A percentile compares a stretch with the other conserved stretches of the same genome.
Conservation (phyloP, 2,329 filamentous ascomycete species). For the Aspergillus pseudoglaucus region DNA sequence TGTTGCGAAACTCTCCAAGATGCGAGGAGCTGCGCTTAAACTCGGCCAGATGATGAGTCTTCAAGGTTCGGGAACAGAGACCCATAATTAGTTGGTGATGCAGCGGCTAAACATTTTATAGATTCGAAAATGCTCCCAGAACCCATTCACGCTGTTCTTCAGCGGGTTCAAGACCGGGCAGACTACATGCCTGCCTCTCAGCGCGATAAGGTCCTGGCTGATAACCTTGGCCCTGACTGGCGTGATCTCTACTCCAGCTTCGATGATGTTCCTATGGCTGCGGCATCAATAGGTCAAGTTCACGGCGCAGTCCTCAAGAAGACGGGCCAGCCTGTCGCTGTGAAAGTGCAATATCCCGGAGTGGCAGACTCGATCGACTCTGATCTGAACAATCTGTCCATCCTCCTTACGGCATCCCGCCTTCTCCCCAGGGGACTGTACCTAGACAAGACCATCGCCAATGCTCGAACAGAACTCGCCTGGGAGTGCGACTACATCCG, state of each 20-base stretch:
- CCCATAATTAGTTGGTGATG: background rate
- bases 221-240: conserved; percentile 80
- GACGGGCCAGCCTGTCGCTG: conserved; percentile 70
- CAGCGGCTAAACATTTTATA: conserved; percentile 16
- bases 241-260: conserved; percentile 75
- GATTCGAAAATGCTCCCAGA: conserved; percentile 90
- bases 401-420: conserved; percentile 83
- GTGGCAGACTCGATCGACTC: conserved; percentile 95
- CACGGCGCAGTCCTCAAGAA: conserved; percentile 76
- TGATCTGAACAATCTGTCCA: conserved; percentile 84
- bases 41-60: conserved; percentile 97
- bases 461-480: conserved; percentile 80
- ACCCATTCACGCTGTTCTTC: conserved; percentile 80
- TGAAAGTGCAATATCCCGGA: conserved; percentile 96
- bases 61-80: conserved; percentile 49
- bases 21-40: conserved; percentile 96
- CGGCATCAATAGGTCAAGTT: conserved; percentile 94
- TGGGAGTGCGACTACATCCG: conserved; percentile 97
- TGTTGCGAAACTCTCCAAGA: conserved; percentile 85
- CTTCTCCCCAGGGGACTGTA: conserved; percentile 88
- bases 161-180: conserved; percentile 89
- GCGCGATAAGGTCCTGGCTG: conserved; percentile 71
- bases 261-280: conserved; percentile 85
- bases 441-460: conserved; percentile 94
- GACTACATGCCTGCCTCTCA: conserved; percentile 98